These are phyloP conservation scores for Magnolia sinica DNA, from an alignment of 164 flowering plant genomes.

Conservation along the genomic window DNA sequence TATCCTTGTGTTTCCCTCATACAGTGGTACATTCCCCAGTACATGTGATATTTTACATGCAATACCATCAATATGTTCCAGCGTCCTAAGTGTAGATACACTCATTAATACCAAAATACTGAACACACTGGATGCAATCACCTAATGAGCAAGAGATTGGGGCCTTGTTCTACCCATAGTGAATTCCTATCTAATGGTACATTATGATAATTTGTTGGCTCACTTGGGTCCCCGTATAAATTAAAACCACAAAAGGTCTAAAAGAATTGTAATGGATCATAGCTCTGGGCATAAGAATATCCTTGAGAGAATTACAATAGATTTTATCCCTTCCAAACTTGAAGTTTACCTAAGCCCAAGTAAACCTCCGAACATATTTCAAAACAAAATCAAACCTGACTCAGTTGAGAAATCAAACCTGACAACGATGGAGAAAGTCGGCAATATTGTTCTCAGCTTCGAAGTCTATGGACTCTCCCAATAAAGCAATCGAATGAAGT, in stretches of 20 bases:
- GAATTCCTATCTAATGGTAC: neutral
- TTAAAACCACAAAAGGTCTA: too few relatives aligned
- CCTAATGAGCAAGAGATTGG: neutral
- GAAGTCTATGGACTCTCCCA: conserved; percentile 65
- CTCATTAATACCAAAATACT: neutral
- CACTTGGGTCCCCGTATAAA: neutral
- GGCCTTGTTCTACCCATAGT: neutral
- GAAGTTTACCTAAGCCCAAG: neutral
- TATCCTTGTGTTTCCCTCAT: too few relatives aligned
- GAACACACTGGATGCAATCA: neutral
- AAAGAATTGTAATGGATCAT: neutral
- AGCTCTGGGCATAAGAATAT: neutral
- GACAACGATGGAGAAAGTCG: conserved; percentile 84
- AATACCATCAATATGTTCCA: neutral
- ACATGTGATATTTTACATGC: neutral
- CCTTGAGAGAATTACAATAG: neutral
- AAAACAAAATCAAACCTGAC: conserved; percentile 2
- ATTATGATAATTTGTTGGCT: too few relatives aligned
- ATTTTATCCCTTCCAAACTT: neutral
- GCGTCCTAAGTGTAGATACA: too few relatives aligned
- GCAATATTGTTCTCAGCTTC: conserved; percentile 51
- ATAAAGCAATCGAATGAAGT: conserved; percentile 73
- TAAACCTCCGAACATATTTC: neutral
- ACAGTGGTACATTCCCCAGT: too few relatives aligned
- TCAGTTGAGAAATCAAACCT: conserved; percentile 40